Evolutionary conservation across 2,329 filamentous ascomycete genomes (phyloP).

Genomic region (Ophidiomyces ophidiicola): DNA sequence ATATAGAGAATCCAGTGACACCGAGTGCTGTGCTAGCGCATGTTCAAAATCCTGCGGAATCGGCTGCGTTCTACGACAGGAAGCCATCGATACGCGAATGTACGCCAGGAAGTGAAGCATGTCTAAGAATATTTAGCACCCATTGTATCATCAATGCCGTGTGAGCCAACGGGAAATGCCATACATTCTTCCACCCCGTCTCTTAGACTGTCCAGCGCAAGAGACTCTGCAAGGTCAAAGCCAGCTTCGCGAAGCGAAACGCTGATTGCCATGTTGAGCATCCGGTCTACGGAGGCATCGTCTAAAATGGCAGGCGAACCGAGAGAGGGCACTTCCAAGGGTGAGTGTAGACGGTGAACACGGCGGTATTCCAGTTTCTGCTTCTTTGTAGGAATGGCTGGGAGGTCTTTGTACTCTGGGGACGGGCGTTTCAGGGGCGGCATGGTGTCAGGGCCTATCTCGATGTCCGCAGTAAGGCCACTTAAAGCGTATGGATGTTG

Average conservation of each 20-base stretch:
- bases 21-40: slow-evolving; percentile 24
- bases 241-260: slow-evolving; percentile 41
- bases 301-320: slow-evolving; percentile 36
- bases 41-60: slow-evolving; percentile 49
- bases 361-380: slow-evolving; percentile 32
- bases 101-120: slow-evolving; percentile 43
- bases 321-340: slow-evolving; percentile 21
- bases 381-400: slow-evolving; percentile 22
- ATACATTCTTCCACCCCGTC: slow-evolving; percentile 48
- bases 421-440: slow-evolving; percentile 26
- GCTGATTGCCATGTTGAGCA: slow-evolving; percentile 45
- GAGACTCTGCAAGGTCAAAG: slow-evolving; percentile 44
- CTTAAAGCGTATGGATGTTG: no score
- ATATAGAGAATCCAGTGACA: slow-evolving; percentile 26
- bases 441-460: slow-evolving; percentile 8
- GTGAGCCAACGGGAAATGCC: slow-evolving; percentile 18
- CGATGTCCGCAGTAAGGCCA: slow-evolving; percentile 13
- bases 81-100: slow-evolving; percentile 47
- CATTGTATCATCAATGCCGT: neutral
- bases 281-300: slow-evolving; percentile 41
- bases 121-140: slow-evolving; percentile 31
- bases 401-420: slow-evolving; percentile 14
- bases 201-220: slow-evolving; percentile 46
- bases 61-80: slow-evolving; percentile 43
- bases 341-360: slow-evolving; percentile 31